Percentiles rank a stretch among this genome's conserved stretches.
Conservation (phyloP, 2,329 filamentous ascomycete genomes). For the Tolypocladium guangdongense region DNA sequence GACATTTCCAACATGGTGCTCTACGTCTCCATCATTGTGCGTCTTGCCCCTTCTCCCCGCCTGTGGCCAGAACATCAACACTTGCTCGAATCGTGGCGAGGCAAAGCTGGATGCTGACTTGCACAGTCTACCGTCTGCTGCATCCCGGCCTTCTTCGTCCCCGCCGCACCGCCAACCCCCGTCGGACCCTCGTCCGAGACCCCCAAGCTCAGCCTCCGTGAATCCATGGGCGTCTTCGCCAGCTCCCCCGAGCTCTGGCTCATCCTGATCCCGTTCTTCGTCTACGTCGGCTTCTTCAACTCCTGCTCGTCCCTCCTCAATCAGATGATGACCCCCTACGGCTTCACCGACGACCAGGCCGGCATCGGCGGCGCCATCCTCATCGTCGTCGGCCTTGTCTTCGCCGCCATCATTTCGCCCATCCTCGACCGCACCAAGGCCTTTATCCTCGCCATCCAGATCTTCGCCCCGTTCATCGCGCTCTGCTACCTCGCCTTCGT, state of each 20-base stretch:
- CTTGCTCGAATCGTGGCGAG: no score
- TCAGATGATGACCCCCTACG: slow-evolving; percentile 81
- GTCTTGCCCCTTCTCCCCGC: slow-evolving; percentile 18
- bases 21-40: slow-evolving; percentile 71
- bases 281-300: slow-evolving; percentile 93
- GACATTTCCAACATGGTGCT: slow-evolving; percentile 76
- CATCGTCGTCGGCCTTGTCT: slow-evolving; percentile 76
- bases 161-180: slow-evolving; percentile 64
- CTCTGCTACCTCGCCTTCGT: slow-evolving; percentile 66
- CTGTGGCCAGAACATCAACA: not conserved
- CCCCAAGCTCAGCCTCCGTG: slow-evolving; percentile 40
- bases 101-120: not conserved
- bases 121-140: slow-evolving; percentile 34
- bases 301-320: slow-evolving; percentile 77
- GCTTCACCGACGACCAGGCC: slow-evolving; percentile 70
- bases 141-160: slow-evolving; percentile 74
- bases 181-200: slow-evolving; percentile 56
- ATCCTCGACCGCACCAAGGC: slow-evolving; percentile 77
- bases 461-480: slow-evolving; percentile 64
- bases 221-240: slow-evolving; percentile 39
- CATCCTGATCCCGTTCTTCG: slow-evolving; percentile 65
- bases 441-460: slow-evolving; percentile 62
- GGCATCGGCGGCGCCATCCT: slow-evolving; percentile 84
- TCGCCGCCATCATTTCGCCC: slow-evolving; percentile 65
- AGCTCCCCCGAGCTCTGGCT: slow-evolving; percentile 66